Base-by-base conservation (phyloP, 371 early-diverging fungal species). In the Polyrhizophydium stewartii region DNA sequence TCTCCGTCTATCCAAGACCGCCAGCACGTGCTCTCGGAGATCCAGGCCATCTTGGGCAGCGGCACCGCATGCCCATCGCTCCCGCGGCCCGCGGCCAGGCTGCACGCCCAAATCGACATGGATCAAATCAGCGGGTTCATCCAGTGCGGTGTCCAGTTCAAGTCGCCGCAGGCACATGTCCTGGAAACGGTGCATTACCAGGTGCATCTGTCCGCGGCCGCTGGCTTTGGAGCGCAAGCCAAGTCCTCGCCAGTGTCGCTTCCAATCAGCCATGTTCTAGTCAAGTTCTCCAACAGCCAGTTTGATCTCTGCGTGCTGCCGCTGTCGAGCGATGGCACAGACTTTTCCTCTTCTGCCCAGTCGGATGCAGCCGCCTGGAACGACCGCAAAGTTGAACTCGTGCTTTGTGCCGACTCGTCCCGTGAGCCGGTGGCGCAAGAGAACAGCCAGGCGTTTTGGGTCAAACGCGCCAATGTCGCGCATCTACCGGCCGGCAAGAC, bases 51-150 rank as follows among this genome's bases (percentile, higher is more conserved):
- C n/a, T 52, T 62, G 22, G 24, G 28, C 27, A 27, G 32, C 61
- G 16, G 1, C 50, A 43, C 10, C 21, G 6, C 27, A 35, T n/a
- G 37, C 21, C 9, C 58, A 62, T 2, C 71, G 79, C 0, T 43
- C 43, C 43, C 22, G 62, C n/a, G n/a, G 13, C 62, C 19, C 59
- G 19, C 2, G 25, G 9, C 21, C 13, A 21, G 19, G 56, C 35
- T 65, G 46, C 38, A 30, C 13, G 68, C 87, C 5, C 59, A 69
- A 1, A 69, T 92, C 10, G 74, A 85, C 31, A 89, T 90, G 90
- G 82, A 89, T 52, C 82, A 85, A 45, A 79, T 90, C 59, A 85
- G 87, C 53, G 62, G 86, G 0, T 89, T 92, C 50, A 30, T 79
- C 35, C 25, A 53, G 3, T 71, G 70, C 63, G 25, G 30, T 12